Evolutionary conservation across 306 rosid species (phyloP).

Genomic region (Datisca glomerata): DNA sequence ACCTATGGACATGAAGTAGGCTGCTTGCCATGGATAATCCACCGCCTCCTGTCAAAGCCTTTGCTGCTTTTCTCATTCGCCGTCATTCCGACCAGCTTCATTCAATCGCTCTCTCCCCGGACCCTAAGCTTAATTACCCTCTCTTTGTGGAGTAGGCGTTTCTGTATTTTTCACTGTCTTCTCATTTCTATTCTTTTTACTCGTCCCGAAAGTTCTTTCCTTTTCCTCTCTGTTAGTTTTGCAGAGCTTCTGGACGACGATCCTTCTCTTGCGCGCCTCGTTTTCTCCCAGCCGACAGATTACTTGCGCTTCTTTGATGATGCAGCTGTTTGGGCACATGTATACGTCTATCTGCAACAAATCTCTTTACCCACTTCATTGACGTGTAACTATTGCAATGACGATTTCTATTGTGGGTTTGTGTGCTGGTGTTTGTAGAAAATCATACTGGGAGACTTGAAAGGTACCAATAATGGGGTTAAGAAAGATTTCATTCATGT

Average conservation of each 20-base stretch:
- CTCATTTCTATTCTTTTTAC: not conserved
- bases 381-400: not conserved
- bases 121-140: slow-evolving; percentile 62
- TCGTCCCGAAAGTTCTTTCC: too few relatives aligned
- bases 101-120: slow-evolving; percentile 45
- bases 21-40: slow-evolving; percentile 17
- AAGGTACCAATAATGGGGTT: slow-evolving; percentile 18
- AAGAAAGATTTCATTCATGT: slow-evolving; percentile 61
- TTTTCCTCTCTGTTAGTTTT: slow-evolving; percentile 21
- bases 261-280: slow-evolving; percentile 41
- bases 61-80: slow-evolving; percentile 47
- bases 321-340: slow-evolving; percentile 79
- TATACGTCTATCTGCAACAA: too few relatives aligned
- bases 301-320: slow-evolving; percentile 58
- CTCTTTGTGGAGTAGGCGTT: slow-evolving; percentile 42
- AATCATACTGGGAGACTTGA: slow-evolving; percentile 39
- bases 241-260: slow-evolving; percentile 65
- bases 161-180: not conserved
- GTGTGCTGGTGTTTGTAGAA: slow-evolving; percentile 29
- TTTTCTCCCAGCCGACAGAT: slow-evolving; percentile 48
- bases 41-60: slow-evolving; percentile 14
- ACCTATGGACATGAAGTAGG: slow-evolving; percentile 16
- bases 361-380: not conserved
- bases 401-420: slow-evolving; percentile 12
- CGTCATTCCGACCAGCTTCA: slow-evolving; percentile 41